Evolutionary conservation across 148 eudicot species (phyloP).

Genomic region (Camellia lanceoleosa): DNA sequence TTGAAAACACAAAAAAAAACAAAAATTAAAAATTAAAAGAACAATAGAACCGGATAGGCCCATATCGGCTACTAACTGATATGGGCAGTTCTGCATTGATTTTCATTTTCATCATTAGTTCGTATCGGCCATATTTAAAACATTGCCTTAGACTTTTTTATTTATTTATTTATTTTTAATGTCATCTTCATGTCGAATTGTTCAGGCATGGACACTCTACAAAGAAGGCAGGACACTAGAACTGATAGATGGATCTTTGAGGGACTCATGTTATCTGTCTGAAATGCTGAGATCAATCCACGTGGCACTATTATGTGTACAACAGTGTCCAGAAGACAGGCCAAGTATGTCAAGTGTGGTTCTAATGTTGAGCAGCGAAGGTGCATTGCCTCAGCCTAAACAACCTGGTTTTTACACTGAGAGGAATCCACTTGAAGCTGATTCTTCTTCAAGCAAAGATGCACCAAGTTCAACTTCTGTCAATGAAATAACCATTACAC

Average conservation of each 20-base stretch:
- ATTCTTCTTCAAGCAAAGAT: not conserved
- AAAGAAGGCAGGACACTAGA: slow-evolving; percentile 12
- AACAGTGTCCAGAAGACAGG: slow-evolving; percentile 34
- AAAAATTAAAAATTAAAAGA: no score
- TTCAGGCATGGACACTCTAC: slow-evolving; percentile 11
- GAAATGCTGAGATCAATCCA: slow-evolving; percentile 13
- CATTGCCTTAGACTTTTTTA: no score
- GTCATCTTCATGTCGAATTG: no score
- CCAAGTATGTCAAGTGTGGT: slow-evolving; percentile 40
- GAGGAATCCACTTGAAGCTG: slow-evolving; percentile 10
- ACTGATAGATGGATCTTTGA: not conserved
- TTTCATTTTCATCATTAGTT: no score
- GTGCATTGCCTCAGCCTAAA: slow-evolving; percentile 21
- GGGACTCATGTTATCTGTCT: not conserved
- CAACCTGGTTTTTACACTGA: slow-evolving; percentile 38
- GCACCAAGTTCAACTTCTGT: not conserved
- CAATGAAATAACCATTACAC: not conserved
- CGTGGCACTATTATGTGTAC: slow-evolving; percentile 42
- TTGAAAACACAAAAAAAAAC: no score
- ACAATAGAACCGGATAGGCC: no score
- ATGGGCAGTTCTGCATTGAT: no score
- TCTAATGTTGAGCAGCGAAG: slow-evolving; percentile 28
- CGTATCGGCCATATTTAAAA: no score
- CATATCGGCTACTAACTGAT: no score
- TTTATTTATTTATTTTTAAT: no score